Evolutionary conservation across 1,139 yeast genomes (phyloP), one percentile per base, ranked within the genome.

Genomic region (Kurtzmaniella quercitrusa): DNA sequence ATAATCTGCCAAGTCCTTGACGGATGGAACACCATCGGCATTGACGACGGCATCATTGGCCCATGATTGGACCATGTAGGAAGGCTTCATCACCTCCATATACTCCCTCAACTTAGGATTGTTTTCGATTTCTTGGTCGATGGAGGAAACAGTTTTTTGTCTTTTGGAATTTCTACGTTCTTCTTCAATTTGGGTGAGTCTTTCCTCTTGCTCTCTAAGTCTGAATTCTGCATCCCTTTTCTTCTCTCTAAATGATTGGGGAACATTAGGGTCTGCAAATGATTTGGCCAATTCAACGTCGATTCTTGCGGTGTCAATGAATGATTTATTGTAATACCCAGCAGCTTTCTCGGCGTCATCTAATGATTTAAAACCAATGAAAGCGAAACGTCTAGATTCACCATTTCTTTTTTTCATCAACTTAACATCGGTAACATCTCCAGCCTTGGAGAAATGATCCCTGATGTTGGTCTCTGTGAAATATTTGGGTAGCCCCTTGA

Each of bases 361-460:
- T 20, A 67, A 72, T 14, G 80, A 72, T 55, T 80, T 84, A 62
- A 77, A 93, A 0, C 99, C 99, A 45, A 94, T 71, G 56, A 93
- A 93, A 12, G 96, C 98, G 71, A 94, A 94, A 51, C 95, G 73
- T 63, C 99, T 79, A 12, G 96, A 86, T 56, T 84, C 86, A 28
- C 98, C 98, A 52, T 79, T 80, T 52, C 84, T 75, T 50, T 84
- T 85, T 53, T 78, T 83, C 78, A 89, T 78, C 39, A 93, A 71
- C 61, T 86, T 88, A 38, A 88, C 93, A 72, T 93, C 98, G 1
- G 98, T 88, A 22, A 89, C 88, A 47, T 72, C 68, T 40, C 80
- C 80, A 51, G 81, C 71, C 49, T 78, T 71, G 30, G 74, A 61
- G 59, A 93, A 93, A 59, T 84, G 93, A 21, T 76, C 77, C 48